A percentile compares a stretch with the other conserved stretches of the same genome.
These are phyloP conservation scores for Salvia hispanica DNA, from an alignment of 257 asterid genomes.

Conservation along the genomic window DNA sequence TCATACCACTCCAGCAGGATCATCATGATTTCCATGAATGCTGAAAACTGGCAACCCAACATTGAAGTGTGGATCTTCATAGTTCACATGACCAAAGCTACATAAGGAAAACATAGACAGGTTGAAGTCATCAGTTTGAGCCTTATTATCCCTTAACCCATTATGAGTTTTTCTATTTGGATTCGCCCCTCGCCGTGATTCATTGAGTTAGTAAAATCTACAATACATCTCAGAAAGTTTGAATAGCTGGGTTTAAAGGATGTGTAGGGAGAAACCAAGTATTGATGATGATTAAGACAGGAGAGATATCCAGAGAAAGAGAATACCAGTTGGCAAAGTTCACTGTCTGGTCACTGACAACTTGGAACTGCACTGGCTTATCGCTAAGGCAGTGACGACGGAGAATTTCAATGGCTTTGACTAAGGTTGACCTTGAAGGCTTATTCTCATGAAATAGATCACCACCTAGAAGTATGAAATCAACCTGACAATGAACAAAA, in stretches of 20 bases:
- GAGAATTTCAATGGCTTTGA: constrained; percentile 88
- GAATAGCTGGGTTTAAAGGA: constrained; percentile 8
- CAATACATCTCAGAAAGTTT: background rate
- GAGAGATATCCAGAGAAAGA: constrained; percentile 10
- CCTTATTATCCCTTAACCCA: too few relatives aligned
- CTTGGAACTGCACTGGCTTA: constrained; percentile 88
- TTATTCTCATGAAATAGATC: constrained; percentile 97
- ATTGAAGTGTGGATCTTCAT: constrained; percentile 99
- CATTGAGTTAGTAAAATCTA: background rate
- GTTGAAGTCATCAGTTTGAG: background rate
- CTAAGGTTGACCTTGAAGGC: constrained; percentile 94
- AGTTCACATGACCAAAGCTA: constrained; percentile 97
- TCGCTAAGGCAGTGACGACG: constrained; percentile 91
- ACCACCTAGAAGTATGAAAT: constrained; percentile 91
- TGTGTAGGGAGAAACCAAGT: background rate
- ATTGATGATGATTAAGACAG: constrained; percentile 15
- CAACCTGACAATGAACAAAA: constrained; percentile 56
- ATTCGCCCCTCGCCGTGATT: too few relatives aligned
- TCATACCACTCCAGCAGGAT: constrained; percentile 99
- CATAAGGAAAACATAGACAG: constrained; percentile 28
- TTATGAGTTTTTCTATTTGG: too few relatives aligned
- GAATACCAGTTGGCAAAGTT: constrained; percentile 87
- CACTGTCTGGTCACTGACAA: constrained; percentile 94
- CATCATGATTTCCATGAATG: constrained; percentile 98
- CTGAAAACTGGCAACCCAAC: constrained; percentile 99